phyloP scores from a whole-genome alignment of 805 yeast species.

The Saccharomycopsis microspora region DNA sequence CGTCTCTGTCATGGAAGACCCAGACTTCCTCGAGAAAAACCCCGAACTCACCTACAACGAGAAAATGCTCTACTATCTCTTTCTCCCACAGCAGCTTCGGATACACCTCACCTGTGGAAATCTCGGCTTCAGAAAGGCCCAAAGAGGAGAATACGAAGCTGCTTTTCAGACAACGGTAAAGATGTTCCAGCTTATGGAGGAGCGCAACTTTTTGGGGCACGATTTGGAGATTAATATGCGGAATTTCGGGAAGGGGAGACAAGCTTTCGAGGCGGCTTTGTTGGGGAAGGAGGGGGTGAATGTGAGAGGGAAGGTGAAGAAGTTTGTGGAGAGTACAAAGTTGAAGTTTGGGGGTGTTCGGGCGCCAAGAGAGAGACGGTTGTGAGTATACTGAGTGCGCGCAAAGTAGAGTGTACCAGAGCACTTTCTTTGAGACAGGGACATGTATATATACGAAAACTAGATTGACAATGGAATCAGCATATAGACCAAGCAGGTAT shows the following conservation, averaged over 20 bases:
- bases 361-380: slow-evolving; percentile 71
- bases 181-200: slow-evolving; percentile 62
- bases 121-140: slow-evolving; percentile 81
- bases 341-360: slow-evolving; percentile 90
- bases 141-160: slow-evolving; percentile 90
- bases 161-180: slow-evolving; percentile 73
- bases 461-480: too few relatives aligned
- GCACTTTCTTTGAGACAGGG: too few relatives aligned
- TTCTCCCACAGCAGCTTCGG: slow-evolving; percentile 67
- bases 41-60: slow-evolving; percentile 48
- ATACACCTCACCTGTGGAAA: slow-evolving; percentile 69
- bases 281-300: slow-evolving; percentile 79
- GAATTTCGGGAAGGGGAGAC: slow-evolving; percentile 83
- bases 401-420: too few relatives aligned
- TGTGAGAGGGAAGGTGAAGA: slow-evolving; percentile 53
- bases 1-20: slow-evolving; percentile 58
- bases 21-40: slow-evolving; percentile 44
- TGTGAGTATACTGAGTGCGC: slow-evolving; percentile 24
- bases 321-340: slow-evolving; percentile 69
- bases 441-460: too few relatives aligned
- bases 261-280: slow-evolving; percentile 74
- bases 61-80: slow-evolving; percentile 64
- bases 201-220: slow-evolving; percentile 40
- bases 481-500: too few relatives aligned
- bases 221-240: slow-evolving; percentile 68